Percentiles rank a stretch among this genome's conserved stretches.
These are phyloP conservation scores for Desmodesmus armatus DNA, from an alignment of 139 green algal genomes.

Conservation along the genomic window DNA sequence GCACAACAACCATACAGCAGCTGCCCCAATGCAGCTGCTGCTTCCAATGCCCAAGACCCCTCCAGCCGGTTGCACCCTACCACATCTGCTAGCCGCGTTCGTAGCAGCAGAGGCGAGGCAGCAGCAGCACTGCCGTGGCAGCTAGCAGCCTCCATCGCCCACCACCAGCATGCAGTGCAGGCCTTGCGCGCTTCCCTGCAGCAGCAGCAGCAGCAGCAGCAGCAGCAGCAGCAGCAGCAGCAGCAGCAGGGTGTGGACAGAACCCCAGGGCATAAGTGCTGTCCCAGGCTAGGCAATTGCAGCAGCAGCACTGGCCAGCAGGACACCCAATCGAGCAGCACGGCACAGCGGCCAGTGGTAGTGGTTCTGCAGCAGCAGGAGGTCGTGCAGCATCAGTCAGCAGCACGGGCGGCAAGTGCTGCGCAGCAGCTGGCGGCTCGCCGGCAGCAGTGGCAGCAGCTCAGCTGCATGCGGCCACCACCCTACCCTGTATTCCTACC, in stretches of 20 bases:
- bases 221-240: neutral
- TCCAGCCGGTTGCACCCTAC: neutral
- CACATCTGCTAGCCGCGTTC: neutral
- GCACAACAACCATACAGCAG: neutral
- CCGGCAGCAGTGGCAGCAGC: neutral
- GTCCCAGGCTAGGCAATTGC: neutral
- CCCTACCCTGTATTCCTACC: neutral
- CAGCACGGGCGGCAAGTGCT: neutral
- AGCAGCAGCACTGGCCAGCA: neutral
- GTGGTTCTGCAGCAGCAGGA: constrained; percentile 6
- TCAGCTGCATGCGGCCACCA: neutral
- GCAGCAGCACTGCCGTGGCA: neutral
- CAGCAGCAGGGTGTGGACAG: neutral
- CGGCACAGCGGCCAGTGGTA: too few relatives aligned
- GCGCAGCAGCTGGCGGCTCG: neutral
- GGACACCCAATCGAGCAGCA: too few relatives aligned
- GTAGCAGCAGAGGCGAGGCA: neutral
- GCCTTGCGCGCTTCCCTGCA: neutral
- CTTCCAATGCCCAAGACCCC: neutral
- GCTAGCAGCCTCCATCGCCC: neutral
- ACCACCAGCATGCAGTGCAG: neutral
- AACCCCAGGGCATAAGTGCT: neutral
- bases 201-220: neutral
- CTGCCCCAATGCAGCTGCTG: neutral
- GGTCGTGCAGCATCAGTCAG: constrained; percentile 6